Evolutionary conservation across 2,329 filamentous ascomycete genomes (phyloP), one percentile per base, ranked within the genome.

Genomic region (Knoxdaviesia capensis): DNA sequence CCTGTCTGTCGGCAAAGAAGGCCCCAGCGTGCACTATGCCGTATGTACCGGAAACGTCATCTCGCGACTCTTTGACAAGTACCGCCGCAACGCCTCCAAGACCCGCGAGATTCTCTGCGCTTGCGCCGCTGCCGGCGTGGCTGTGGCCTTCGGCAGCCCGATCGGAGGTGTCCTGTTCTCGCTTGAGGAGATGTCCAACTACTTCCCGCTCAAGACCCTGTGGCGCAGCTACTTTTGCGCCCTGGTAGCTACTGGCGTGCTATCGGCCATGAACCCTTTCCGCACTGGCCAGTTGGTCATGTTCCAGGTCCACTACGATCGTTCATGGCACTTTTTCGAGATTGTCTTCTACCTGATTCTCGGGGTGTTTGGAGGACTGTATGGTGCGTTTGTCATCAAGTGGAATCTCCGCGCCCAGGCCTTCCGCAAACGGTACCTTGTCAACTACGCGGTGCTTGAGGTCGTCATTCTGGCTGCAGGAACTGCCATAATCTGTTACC

Each of bases 141-240:
- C 83, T 3, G 90, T 98, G 31, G 90, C 90, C 28, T 98, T 98
- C 58, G 90, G 90, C 46, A 94, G 86, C 61, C 90, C 90, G 1
- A 98, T 98, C 47, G 90, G 90, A 42, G 90, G 90, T 11, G 90
- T 98, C 3, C 63, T 98, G 10, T 98, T 98, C 62, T 94, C 88
- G 3, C 65, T 98, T 6, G 90, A 98, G 63, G 90, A 98, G 65
- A 94, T 98, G 81, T 88, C 87, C 10, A 92, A 77, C 44, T 81
- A 94, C 53, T 98, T 98, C 51, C 90, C 90, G 0, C 71, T 98
- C 20, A 96, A 96, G 61, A 98, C 90, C 1, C 74, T 98, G 60
- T 96, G 90, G 90, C 74, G 90, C 51, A 94, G 86, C 56, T 98
- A 96, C 57, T 96, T 98, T 57, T 98, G 90, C 59, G 90, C 90